A percentile compares a stretch with the other conserved stretches of the same genome.
Evolutionary conservation across 176 grass and related monocot genomes (phyloP).

Genomic region (Lolium multiflorum): DNA sequence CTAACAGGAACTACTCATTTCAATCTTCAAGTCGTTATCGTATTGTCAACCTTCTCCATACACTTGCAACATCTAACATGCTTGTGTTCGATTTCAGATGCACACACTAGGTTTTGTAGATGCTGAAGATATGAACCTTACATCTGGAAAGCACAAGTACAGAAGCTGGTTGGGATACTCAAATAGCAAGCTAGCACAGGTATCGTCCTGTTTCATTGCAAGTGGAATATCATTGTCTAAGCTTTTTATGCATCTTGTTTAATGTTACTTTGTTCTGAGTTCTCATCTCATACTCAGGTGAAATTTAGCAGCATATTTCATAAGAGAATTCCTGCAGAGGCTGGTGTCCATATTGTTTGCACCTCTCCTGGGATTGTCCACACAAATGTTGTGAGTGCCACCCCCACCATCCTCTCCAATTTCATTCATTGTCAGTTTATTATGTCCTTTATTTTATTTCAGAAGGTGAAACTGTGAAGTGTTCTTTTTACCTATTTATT

Average conservation of each 20-base stretch:
- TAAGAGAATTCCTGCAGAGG: slow-evolving; percentile 89
- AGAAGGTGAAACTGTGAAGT: slow-evolving; percentile 2
- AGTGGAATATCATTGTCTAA: neutral
- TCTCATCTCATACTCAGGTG: slow-evolving; percentile 52
- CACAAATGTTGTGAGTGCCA: slow-evolving; percentile 93
- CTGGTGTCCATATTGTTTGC: slow-evolving; percentile 69
- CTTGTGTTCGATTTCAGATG: slow-evolving; percentile 69
- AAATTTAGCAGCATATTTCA: slow-evolving; percentile 99
- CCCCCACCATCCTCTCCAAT: neutral
- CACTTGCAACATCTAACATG: slow-evolving; percentile 17
- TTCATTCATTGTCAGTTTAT: slow-evolving; percentile 6
- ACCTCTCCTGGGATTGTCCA: slow-evolving; percentile 86
- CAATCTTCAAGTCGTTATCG: neutral
- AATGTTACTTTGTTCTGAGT: slow-evolving; percentile 20
- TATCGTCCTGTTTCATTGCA: slow-evolving; percentile 34
- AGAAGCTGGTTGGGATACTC: slow-evolving; percentile 82
- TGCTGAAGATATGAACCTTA: slow-evolving; percentile 90
- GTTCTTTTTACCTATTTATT: neutral
- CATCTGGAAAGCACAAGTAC: slow-evolving; percentile 76
- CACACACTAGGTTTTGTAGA: slow-evolving; percentile 83
- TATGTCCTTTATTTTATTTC: neutral
- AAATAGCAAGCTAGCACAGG: slow-evolving; percentile 97
- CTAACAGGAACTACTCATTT: neutral
- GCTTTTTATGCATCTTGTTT: slow-evolving; percentile 29
- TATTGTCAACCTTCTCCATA: neutral